Conservation (phyloP, 208 protist genomes). For the Trypanosoma lewisi region DNA sequence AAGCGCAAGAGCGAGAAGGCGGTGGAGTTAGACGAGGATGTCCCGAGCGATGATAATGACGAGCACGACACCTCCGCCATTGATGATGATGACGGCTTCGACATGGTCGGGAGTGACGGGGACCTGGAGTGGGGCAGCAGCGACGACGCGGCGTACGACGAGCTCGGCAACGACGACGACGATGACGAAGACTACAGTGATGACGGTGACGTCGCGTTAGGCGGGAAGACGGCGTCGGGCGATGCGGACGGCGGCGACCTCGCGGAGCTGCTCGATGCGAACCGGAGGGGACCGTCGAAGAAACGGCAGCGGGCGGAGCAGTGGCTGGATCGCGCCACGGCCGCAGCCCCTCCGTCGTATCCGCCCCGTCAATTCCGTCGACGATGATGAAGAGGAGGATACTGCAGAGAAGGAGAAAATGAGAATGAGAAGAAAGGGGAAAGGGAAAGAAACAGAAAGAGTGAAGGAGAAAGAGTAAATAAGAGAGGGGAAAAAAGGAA, state of each 20-base stretch:
- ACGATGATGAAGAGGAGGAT: neutral
- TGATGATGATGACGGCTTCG: conserved; percentile 31
- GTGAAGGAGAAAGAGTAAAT: neutral
- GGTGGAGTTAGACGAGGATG: conserved; percentile 35
- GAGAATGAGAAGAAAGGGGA: neutral
- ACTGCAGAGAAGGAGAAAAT: neutral
- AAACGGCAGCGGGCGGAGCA: conserved; percentile 68
- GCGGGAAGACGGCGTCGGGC: conserved; percentile 22
- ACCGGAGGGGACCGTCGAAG: conserved; percentile 56
- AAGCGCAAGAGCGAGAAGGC: neutral
- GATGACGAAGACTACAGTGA: conserved; percentile 41
- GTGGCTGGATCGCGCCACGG: conserved; percentile 62
- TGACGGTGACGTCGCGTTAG: conserved; percentile 38
- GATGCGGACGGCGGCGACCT: conserved; percentile 78
- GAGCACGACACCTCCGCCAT: neutral
- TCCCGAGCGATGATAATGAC: conserved; percentile 20
- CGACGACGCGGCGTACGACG: conserved; percentile 59
- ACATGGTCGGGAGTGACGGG: conserved; percentile 42
- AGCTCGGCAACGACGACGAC: conserved; percentile 28
- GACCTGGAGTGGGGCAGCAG: conserved; percentile 76
- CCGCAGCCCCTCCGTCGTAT: neutral
- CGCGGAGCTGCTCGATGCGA: conserved; percentile 67
- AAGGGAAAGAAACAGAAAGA: neutral
- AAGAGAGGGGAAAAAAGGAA: conserved; percentile 8
- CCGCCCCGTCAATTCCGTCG: neutral